Evolutionary conservation across 768 basidiomycete species (phyloP), one percentile per base, ranked within the genome.

Genomic region (Pleurotus platypus): DNA sequence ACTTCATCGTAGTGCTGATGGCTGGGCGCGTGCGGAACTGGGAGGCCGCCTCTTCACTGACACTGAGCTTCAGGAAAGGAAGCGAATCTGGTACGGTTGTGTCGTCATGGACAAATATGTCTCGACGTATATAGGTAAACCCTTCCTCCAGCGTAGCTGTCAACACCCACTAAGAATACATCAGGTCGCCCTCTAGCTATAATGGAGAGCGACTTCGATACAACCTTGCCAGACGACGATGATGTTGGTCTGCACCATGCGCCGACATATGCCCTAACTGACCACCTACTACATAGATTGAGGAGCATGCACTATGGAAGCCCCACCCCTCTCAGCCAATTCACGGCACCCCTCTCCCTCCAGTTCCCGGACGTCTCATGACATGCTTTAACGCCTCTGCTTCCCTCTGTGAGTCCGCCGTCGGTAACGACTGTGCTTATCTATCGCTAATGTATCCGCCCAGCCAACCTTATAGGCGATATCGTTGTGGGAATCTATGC

Each of bases 311-410:
- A 61, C 73, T 63, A 67, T 82, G 66, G 80, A 75, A 66, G 58
- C 68, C 49, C 70, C 71, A 59, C 71, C 70, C 47, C 63, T 67
- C 37, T 60, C 62, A 49, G 67, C 68, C 65, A 53, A 62, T 57
- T 16, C 48, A 46, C 8, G 45, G 43, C 30, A 38, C 40, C 11
- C 48, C 56, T 12, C 39, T 48, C 18, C 53, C 57, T 12, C 45
- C 55, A n/a, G 68, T 78, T 13, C 76, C 82, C 5, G 78, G 79
- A 0, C 76, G 78, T 26, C 70, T 80, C 35, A 72, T 91, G 38
- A 88, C 90, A n/a, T 89, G 87, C 66, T 90, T 92, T 75, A 85
- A 83, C 62, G 86, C 87, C 8, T 82, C 84, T n/a, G 83, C 89
- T 1, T 73, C 70, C 18, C 78, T 92, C n/a, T 84, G 90, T 89